Conservation (phyloP, 176 grass and related monocot species). For the Musa troglodytarum region DNA sequence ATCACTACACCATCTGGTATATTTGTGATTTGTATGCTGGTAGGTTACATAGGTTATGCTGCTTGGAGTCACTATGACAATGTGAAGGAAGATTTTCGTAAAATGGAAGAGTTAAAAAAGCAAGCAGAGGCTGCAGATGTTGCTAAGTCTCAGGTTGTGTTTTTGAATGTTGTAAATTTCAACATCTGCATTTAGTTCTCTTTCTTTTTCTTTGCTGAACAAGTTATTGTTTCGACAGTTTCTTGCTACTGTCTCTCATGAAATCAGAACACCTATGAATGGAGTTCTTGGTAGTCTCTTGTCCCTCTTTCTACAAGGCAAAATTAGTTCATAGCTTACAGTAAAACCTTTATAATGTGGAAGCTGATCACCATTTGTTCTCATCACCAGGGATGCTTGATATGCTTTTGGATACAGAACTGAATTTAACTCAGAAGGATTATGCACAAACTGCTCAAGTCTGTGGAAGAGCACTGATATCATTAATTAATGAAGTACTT, state of each 20-base stretch:
- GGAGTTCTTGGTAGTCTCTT: conserved; percentile 70
- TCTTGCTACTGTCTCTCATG: conserved; percentile 98
- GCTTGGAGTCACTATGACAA: conserved; percentile 86
- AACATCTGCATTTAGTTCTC: neutral
- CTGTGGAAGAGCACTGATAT: conserved; percentile 87
- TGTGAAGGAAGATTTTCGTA: conserved; percentile 87
- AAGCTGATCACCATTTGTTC: neutral
- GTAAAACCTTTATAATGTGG: neutral
- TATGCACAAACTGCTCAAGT: conserved; percentile 88
- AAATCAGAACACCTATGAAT: conserved; percentile 99
- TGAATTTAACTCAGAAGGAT: conserved; percentile 74
- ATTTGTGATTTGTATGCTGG: conserved; percentile 63
- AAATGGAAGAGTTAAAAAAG: conserved; percentile 86
- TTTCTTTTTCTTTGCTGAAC: conserved; percentile 15
- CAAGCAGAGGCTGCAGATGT: conserved; percentile 85
- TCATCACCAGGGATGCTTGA: conserved; percentile 74
- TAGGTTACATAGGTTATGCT: conserved; percentile 79
- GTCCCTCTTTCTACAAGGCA: neutral
- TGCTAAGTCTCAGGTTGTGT: conserved; percentile 94
- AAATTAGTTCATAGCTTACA: neutral
- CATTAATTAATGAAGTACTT: conserved; percentile 93
- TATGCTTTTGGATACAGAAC: conserved; percentile 81
- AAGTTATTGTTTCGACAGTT: conserved; percentile 47
- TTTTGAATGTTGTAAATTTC: conserved; percentile 6
- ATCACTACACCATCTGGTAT: conserved; percentile 60